These are phyloP conservation scores for Bacterosira constricta DNA, from an alignment of 108 stramenopile genomes.

Conservation along the genomic window DNA sequence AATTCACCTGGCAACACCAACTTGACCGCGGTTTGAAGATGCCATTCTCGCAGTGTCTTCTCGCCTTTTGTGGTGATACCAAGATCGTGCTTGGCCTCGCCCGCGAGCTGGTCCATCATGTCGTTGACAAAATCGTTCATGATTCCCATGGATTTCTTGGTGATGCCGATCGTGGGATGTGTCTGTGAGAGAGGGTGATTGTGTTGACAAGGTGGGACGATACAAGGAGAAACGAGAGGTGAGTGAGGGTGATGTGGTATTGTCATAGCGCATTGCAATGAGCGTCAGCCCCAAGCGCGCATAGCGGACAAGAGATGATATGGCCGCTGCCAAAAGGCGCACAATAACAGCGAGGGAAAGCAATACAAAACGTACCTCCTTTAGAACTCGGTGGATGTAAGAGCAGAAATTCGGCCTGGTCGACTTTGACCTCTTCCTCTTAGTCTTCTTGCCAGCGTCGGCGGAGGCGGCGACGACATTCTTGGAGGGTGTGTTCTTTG, in stretches of 20 bases:
- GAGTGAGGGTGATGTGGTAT: too few relatives aligned
- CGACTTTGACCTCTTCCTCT: slow-evolving; percentile 47
- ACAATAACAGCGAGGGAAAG: background rate
- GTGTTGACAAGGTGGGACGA: too few relatives aligned
- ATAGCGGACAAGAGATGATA: too few relatives aligned
- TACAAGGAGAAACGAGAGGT: too few relatives aligned
- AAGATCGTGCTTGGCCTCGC: slow-evolving; percentile 58
- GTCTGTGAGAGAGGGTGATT: slow-evolving; percentile 16
- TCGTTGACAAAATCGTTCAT: slow-evolving; percentile 82
- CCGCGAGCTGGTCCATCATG: slow-evolving; percentile 65
- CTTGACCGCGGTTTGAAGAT: slow-evolving; percentile 67
- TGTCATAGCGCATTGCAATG: too few relatives aligned
- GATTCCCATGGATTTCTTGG: slow-evolving; percentile 68
- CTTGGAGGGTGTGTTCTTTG: slow-evolving; percentile 5
- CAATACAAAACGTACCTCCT: slow-evolving; percentile 13
- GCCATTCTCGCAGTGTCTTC: slow-evolving; percentile 61
- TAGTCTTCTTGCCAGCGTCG: background rate
- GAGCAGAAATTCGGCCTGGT: slow-evolving; percentile 54
- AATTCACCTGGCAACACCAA: slow-evolving; percentile 73
- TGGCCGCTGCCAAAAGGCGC: too few relatives aligned
- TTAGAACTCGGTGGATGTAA: slow-evolving; percentile 80
- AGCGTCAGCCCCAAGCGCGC: too few relatives aligned
- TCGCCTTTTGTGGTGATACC: slow-evolving; percentile 53
- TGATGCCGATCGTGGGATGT: slow-evolving; percentile 61
- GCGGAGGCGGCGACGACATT: background rate